Evolutionary conservation across 495 filamentous ascomycete genomes (phyloP), one percentile per base, ranked within the genome.

Genomic region (Penicillium lividum): DNA sequence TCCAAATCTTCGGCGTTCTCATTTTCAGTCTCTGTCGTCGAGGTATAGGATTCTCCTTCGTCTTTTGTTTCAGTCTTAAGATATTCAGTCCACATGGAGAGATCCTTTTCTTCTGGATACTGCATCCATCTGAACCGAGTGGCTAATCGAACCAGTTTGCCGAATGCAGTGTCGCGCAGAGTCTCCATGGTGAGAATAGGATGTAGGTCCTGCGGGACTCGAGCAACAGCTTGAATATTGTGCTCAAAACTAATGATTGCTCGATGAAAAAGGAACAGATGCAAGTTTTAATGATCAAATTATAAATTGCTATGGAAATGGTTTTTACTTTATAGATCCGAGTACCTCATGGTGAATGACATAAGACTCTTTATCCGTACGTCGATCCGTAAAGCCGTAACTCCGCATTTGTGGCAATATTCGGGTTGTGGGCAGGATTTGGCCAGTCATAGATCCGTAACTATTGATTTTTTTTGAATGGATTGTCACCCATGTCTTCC

Each of bases 21-120:
- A 30, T 65, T 60, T 5, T 73, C 62, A 4, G 58, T 53, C 9
- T 52, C 47, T 30, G 63, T 50, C 9, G 63, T 63, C 2, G 56
- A 60, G 22, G 2, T 22, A 22, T 22, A 22, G 25, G 58, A 25
- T 40, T 15, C 16, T 11, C 68, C 58, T 42, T 69, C 68, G 53
- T 70, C 57, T 22, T 73, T 62, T 3, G 64, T 56, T 22, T 61
- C 67, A 4, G 68, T 70, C 52, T 71, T 67, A 27, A 73, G 50
- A 33, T 73, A 76, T 51, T 64, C 54, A 25, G 68, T 66, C 73
- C 74, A 76, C 52, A 71, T 13, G 29, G 60, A 68, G 0, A 58
- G 33, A 55, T 76, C 67, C 46, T 57, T 57, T 44, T 76, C 75
- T 62, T 78, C 75, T 40, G 70, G 65, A 49, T 70, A 78, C 51